phyloP scores from a whole-genome alignment of 1,284 basidiomycete genomes.

The Termitomyces sp. region DNA sequence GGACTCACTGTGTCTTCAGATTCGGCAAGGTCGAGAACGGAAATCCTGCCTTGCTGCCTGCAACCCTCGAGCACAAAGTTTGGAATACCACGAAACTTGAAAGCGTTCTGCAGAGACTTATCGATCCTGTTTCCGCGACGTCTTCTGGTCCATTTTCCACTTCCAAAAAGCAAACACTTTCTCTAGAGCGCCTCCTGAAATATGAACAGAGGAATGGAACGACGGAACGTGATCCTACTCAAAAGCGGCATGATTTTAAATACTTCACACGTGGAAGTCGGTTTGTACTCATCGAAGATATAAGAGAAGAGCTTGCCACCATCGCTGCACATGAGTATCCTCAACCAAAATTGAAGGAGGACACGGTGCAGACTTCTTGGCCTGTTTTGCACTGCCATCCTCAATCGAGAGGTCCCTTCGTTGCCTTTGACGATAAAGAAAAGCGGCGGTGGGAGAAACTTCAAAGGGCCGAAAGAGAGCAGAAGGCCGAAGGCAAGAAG shows the following conservation, averaged over 20 bases:
- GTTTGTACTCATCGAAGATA: constrained; percentile 91
- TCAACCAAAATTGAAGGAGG: constrained; percentile 44
- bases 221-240: constrained; percentile 86
- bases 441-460: constrained; percentile 57
- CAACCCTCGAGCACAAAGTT: constrained; percentile 80
- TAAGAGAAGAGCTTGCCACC: constrained; percentile 73
- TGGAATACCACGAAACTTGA: constrained; percentile 78
- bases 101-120: constrained; percentile 65
- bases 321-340: constrained; percentile 66
- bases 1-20: constrained; percentile 22
- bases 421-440: constrained; percentile 69
- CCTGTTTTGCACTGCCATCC: constrained; percentile 73
- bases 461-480: constrained; percentile 46
- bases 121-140: constrained; percentile 29
- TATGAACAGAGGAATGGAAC: constrained; percentile 87
- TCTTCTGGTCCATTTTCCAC: constrained; percentile 21
- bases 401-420: constrained; percentile 63
- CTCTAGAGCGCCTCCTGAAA: constrained; percentile 70
- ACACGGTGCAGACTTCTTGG: constrained; percentile 49
- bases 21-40: constrained; percentile 28
- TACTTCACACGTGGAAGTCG: constrained; percentile 82
- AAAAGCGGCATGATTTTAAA: constrained; percentile 81
- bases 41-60: constrained; percentile 69
- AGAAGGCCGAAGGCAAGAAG: constrained; percentile 42
- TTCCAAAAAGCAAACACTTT: constrained; percentile 21